Percentiles rank a stretch among this genome's conserved stretches.
These are phyloP conservation scores for Lagenaria siceraria DNA, from an alignment of 306 rosid species.

Conservation along the genomic window DNA sequence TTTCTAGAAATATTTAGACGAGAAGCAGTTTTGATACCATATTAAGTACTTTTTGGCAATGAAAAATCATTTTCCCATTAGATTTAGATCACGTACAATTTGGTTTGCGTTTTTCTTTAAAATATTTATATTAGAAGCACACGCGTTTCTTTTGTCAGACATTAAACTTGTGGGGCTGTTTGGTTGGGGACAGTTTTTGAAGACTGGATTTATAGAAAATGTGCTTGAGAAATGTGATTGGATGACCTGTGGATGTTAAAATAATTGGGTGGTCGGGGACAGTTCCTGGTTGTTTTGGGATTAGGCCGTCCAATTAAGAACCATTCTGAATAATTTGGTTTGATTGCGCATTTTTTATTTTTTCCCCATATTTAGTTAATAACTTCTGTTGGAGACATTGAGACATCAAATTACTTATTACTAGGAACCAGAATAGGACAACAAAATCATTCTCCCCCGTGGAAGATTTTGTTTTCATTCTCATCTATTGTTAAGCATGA, in stretches of 20 bases:
- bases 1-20: neutral
- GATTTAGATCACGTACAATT: neutral
- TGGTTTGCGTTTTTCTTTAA: neutral
- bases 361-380: neutral
- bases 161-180: neutral
- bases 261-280: too few relatives aligned
- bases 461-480: neutral
- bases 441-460: neutral
- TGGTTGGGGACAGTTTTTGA: neutral
- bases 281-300: neutral
- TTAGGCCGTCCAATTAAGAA: neutral
- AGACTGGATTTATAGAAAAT: neutral
- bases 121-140: neutral
- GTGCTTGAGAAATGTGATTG: neutral
- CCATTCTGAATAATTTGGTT: neutral
- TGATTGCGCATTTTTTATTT: neutral
- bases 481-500: neutral
- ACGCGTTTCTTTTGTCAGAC: neutral
- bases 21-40: neutral
- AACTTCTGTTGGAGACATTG: neutral
- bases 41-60: neutral
- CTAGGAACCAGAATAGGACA: neutral
- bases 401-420: neutral
- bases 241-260: neutral
- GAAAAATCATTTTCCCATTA: neutral